Conservation (phyloP, 805 yeast species). For the Yamadazyma akitaensis region DNA sequence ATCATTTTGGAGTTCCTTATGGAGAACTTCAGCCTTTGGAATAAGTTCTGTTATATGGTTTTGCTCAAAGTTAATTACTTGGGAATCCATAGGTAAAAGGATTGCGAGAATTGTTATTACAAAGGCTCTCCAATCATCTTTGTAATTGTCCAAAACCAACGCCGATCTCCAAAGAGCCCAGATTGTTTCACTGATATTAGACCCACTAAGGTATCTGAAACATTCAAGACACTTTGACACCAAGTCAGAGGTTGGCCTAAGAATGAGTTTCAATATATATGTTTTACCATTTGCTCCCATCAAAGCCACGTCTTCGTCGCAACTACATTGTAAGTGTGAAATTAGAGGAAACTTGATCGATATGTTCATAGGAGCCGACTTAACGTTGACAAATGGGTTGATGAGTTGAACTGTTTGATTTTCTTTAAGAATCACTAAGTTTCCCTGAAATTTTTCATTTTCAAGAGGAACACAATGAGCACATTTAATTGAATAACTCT, state of each 20-base stretch:
- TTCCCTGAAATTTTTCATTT: slow-evolving; percentile 38
- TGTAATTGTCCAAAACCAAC: slow-evolving; percentile 35
- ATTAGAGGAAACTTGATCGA: slow-evolving; percentile 14
- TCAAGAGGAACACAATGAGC: slow-evolving; percentile 39
- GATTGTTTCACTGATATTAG: slow-evolving; percentile 53
- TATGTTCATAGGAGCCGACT: slow-evolving; percentile 11
- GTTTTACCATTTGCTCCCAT: slow-evolving; percentile 19
- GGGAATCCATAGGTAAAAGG: slow-evolving; percentile 43
- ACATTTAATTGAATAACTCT: slow-evolving; percentile 26
- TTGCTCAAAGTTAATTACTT: slow-evolving; percentile 4
- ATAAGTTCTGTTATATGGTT: slow-evolving; percentile 31
- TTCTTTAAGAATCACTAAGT: slow-evolving; percentile 40
- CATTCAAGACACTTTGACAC: slow-evolving; percentile 47
- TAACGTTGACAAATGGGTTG: slow-evolving; percentile 53
- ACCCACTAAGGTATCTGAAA: slow-evolving; percentile 54
- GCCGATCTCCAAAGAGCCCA: slow-evolving; percentile 65
- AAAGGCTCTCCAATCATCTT: slow-evolving; percentile 61
- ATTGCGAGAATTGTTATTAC: slow-evolving; percentile 49
- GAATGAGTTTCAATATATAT: slow-evolving; percentile 29
- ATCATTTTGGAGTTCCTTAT: slow-evolving; percentile 24
- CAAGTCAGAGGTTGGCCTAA: slow-evolving; percentile 44
- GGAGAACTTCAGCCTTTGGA: slow-evolving; percentile 28
- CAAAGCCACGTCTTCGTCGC: slow-evolving; percentile 27
- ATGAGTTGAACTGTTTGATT: slow-evolving; percentile 37
- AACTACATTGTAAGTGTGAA: slow-evolving; percentile 24